Conservation (phyloP, 129 eudicot genomes). For the Flaveria sonorensis region DNA sequence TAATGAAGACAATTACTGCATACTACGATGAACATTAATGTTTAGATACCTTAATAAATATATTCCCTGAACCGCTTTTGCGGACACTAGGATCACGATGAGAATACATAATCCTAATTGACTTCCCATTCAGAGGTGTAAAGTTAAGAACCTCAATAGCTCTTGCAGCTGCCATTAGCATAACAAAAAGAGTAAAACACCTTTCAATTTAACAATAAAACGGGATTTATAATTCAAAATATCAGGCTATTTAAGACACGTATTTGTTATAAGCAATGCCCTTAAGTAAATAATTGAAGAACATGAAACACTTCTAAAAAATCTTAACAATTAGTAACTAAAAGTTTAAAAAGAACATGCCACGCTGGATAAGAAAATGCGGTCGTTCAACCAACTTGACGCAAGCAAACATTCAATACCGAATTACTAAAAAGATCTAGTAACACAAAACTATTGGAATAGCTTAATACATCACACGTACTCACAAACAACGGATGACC, state of each 20-base stretch:
- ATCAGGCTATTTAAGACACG: background rate
- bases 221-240: background rate
- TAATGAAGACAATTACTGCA: background rate
- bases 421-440: background rate
- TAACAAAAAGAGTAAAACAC: background rate
- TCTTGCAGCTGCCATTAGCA: slow-evolving; percentile 64
- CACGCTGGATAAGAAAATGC: background rate
- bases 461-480: background rate
- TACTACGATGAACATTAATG: background rate
- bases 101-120: slow-evolving; percentile 89
- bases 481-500: no score
- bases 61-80: slow-evolving; percentile 79
- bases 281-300: background rate
- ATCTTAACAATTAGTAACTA: background rate
- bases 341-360: background rate
- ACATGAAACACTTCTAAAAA: background rate
- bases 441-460: background rate
- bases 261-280: no score
- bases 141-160: slow-evolving; percentile 81
- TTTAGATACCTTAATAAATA: slow-evolving; percentile 73
- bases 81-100: slow-evolving; percentile 83
- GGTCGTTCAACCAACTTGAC: background rate
- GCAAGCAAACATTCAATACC: background rate
- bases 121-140: slow-evolving; percentile 77
- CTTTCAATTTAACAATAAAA: background rate